Base-by-base conservation (phyloP, 1,284 basidiomycete species). In the Ganoderma boninense region DNA sequence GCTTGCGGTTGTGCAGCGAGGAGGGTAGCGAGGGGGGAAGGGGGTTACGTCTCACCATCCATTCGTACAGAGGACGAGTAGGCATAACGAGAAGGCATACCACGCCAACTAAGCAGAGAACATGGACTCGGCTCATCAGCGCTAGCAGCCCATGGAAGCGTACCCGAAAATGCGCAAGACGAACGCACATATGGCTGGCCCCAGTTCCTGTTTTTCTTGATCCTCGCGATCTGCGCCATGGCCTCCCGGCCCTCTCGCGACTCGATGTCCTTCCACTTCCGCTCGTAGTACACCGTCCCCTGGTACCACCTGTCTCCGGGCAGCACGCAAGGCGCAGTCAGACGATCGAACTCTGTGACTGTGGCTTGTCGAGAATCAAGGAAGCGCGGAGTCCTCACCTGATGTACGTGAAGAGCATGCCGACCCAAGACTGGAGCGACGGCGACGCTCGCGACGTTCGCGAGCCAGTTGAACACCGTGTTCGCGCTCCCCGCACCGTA, bases 341-440 rank as follows among this genome's bases (percentile, higher is more conserved):
- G 26, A 29, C 26, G 26, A 29, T 29, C 26, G 1, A 29, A 29
- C 1, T 29, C 26, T 29, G 26, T 29, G 26, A 29, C 26, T 29
- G 26, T 29, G 26, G 26, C 26, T 29, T 2, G 26, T 29, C 26
- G 26, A 29, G 26, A 29, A 29, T 29, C 44, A 16, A 14, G 16
- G 44, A 18, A 18, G 42, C 26, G 26, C 1, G 26, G 26, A 32
- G 2, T 26, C 57, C 71, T n/a, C 32, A 76, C 76, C 79, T 72
- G 62, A 80, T 79, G 54, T 80, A 80, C 3, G 78, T 80, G 68
- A 75, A 80, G 26, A 80, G 66, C 74, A 80, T 77, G 1, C 75
- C 79, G 1, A 73, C 70, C 79, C 79, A 80, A 5, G 79, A 79
- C 69, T 78, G 77, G 44, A 80, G 56, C 20, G 77, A 79, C n/a